Base-by-base conservation (phyloP, 2,329 filamentous ascomycete genomes). In the Chaetothyriales sp. region DNA sequence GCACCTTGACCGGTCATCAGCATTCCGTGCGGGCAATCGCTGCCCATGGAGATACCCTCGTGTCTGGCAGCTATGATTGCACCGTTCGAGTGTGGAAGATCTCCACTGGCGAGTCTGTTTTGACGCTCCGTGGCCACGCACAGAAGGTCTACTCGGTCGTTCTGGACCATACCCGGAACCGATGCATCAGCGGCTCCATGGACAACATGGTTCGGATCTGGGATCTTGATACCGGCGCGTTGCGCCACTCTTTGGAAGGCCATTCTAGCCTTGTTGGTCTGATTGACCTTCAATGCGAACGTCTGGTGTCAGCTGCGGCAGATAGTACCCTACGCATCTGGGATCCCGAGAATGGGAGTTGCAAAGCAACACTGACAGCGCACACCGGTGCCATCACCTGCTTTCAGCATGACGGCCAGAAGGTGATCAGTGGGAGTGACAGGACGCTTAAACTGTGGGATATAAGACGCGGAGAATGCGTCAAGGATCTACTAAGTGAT, bases 401-500 rank as follows among this genome's bases (percentile, higher is more conserved):
- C 68, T 98, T 98, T 69, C 92, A 98, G 68, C 92, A 98, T 62
- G 92, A 98, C 65, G 88, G 85, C 0, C 85, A 89, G 59, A 98
- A 98, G 66, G 89, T 98, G 33, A 95, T 98, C 52, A 94, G 87
- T 43, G 92, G 92, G 51, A 95, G 88, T 54, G 92, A 98, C 67
- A 83, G 90, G 63, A 95, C 88, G 2, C 75, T 98, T 58, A 98
- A 98, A 74, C 94, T 98, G 87, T 98, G 92, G 92, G 88, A 98
- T 64, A 85, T 95, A 48, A 81, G 82, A 62, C 94, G 84, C 1
- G 92, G 92, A 47, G 86, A 95, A 62, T 95, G 89, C 66, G 82
- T 95, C 49, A 86, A 90, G 60, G 90, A 98, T 67, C 77, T 98
- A 44, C 75, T 98, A 63, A 95, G 88, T 13, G 89, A 95, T 63